These are phyloP conservation scores for Magnaporthiopsis rhizophila DNA, from an alignment of 2,329 filamentous ascomycete genomes.

Conservation along the genomic window DNA sequence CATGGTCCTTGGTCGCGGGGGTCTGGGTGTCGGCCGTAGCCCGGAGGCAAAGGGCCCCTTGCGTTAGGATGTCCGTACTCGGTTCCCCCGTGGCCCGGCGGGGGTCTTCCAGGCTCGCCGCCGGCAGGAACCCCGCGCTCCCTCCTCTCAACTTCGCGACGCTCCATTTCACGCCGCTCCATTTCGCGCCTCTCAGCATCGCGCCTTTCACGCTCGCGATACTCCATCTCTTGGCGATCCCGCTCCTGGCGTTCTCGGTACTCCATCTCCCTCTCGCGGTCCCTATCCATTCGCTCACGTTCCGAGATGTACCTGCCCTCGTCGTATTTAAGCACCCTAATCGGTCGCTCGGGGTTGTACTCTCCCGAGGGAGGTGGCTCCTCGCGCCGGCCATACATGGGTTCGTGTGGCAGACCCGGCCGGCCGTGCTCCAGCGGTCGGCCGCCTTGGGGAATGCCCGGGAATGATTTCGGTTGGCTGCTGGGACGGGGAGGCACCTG, in stretches of 20 bases:
- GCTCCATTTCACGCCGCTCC: slow-evolving; percentile 26
- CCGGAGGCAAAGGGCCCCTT: slow-evolving; percentile 23
- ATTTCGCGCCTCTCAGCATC: slow-evolving; percentile 20
- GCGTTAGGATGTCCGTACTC: slow-evolving; percentile 28
- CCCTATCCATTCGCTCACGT: slow-evolving; percentile 34
- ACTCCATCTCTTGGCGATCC: slow-evolving; percentile 20
- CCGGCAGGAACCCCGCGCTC: slow-evolving; percentile 42
- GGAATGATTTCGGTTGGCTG: slow-evolving; percentile 43
- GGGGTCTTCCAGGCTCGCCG: slow-evolving; percentile 30
- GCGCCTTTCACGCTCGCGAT: slow-evolving; percentile 32
- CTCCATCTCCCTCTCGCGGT: slow-evolving; percentile 31
- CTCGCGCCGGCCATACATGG: slow-evolving; percentile 40
- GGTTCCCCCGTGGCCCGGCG: slow-evolving; percentile 32
- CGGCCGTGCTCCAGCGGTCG: slow-evolving; percentile 39
- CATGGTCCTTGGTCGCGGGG: slow-evolving; percentile 30
- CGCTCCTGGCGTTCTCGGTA: slow-evolving; percentile 22
- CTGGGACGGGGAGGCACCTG: slow-evolving; percentile 38
- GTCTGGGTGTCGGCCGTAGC: slow-evolving; percentile 35
- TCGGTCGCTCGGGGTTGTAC: slow-evolving; percentile 44
- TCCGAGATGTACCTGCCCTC: slow-evolving; percentile 44
- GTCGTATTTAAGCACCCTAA: slow-evolving; percentile 40
- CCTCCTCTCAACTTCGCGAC: slow-evolving; percentile 22
- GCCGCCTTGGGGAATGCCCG: slow-evolving; percentile 31
- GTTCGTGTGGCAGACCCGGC: slow-evolving; percentile 22
- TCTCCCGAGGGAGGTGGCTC: slow-evolving; percentile 36